These are phyloP conservation scores for Wickerhamiella azyma DNA, from an alignment of 805 yeast genomes.

Conservation along the genomic window DNA sequence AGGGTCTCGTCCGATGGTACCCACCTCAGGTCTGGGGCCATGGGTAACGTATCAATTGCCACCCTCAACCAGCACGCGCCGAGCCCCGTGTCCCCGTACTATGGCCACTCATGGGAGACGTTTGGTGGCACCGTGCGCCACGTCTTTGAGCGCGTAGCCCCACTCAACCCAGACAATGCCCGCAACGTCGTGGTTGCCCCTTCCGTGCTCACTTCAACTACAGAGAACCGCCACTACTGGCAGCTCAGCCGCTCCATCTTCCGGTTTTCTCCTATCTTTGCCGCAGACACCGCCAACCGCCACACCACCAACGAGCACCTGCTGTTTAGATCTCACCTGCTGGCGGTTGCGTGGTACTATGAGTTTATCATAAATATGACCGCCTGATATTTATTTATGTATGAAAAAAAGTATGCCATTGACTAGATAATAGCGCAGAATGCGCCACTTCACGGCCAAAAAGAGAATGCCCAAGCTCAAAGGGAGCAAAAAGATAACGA, in stretches of 20 bases:
- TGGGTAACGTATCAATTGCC: constrained; percentile 33
- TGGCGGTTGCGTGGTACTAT: constrained; percentile 22
- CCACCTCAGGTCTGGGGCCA: constrained; percentile 22
- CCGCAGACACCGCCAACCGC: constrained; percentile 25
- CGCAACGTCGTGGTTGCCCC: constrained; percentile 40
- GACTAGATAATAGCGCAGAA: no score
- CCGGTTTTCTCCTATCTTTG: constrained; percentile 41
- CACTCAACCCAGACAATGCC: constrained; percentile 23
- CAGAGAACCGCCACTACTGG: constrained; percentile 61
- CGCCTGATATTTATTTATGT: neutral
- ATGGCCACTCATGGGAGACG: constrained; percentile 34
- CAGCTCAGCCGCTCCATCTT: constrained; percentile 44
- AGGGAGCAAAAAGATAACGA: constrained; percentile 9
- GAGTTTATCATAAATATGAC: constrained; percentile 21
- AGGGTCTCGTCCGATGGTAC: constrained; percentile 32
- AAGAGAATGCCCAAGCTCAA: neutral
- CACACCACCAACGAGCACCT: constrained; percentile 54
- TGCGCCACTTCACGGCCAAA: no score
- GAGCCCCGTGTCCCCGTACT: constrained; percentile 40
- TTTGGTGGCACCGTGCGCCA: constrained; percentile 52
- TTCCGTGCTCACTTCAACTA: constrained; percentile 50
- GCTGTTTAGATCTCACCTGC: constrained; percentile 39
- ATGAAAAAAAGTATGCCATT: neutral
- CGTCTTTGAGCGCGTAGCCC: constrained; percentile 39
- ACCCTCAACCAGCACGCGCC: constrained; percentile 30